Conservation (phyloP, 2,329 filamentous ascomycete species). For the Penicillium brasilianum region DNA sequence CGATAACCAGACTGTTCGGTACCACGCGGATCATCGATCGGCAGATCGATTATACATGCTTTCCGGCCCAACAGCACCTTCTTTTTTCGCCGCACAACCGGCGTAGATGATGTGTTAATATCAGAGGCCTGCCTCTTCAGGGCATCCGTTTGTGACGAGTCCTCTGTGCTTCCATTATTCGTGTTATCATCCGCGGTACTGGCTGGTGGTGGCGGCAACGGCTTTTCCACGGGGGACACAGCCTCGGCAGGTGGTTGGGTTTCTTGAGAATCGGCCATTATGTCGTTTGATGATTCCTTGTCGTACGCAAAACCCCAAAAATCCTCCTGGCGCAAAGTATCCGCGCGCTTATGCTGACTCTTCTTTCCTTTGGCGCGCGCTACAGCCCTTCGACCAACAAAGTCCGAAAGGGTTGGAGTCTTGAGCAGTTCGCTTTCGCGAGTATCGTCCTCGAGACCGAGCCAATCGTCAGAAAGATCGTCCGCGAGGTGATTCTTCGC, state of each 20-base stretch:
- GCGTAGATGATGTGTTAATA: constrained; percentile 30
- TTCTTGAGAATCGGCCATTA: constrained; percentile 42
- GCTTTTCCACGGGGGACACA: constrained; percentile 44
- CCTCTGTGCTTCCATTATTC: constrained; percentile 3
- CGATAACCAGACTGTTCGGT: constrained; percentile 46
- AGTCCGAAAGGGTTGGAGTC: constrained; percentile 48
- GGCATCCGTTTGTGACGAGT: constrained; percentile 16
- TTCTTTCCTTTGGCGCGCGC: constrained; percentile 40
- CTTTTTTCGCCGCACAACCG: constrained; percentile 60
- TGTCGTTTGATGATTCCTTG: constrained; percentile 40
- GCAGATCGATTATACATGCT: constrained; percentile 72
- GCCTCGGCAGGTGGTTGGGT: constrained; percentile 30
- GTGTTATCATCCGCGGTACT: constrained; percentile 20
- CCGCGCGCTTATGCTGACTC: constrained; percentile 44
- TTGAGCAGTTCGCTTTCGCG: constrained; percentile 46
- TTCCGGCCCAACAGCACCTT: constrained; percentile 78
- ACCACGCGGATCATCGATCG: constrained; percentile 69
- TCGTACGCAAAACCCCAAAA: constrained; percentile 54
- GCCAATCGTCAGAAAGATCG: constrained; percentile 51
- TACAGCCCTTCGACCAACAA: constrained; percentile 35
- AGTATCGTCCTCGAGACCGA: constrained; percentile 47
- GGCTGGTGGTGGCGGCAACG: constrained; percentile 44
- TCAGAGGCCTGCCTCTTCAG: constrained; percentile 23
- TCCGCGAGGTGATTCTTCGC: constrained; percentile 49
- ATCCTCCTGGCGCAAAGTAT: constrained; percentile 51